Evolutionary conservation across 805 yeast genomes (phyloP).

Genomic region (Torulaspora quercuum): DNA sequence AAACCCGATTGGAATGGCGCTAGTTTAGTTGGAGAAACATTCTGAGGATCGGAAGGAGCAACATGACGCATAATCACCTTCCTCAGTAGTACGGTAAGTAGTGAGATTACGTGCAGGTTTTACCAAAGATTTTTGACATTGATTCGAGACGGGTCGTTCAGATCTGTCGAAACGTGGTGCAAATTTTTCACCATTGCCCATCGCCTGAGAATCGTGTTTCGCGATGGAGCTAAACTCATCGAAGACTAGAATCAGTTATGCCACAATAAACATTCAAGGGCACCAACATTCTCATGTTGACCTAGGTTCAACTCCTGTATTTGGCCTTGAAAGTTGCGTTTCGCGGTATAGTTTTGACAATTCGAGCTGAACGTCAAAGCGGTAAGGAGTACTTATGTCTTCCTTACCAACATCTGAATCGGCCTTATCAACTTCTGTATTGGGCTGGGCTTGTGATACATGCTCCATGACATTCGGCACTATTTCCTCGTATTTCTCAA

Average conservation of each 20-base stretch:
- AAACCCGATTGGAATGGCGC: neutral
- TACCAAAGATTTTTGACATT: neutral
- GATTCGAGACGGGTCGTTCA: neutral
- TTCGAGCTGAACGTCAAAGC: conserved; percentile 18
- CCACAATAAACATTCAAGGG: too few species aligned
- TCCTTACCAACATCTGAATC: too few species aligned
- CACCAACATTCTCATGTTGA: too few species aligned
- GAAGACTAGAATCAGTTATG: too few species aligned
- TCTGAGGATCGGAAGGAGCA: conserved; percentile 13
- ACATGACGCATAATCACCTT: conserved; percentile 8
- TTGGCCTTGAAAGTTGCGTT: too few species aligned
- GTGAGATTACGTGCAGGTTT: neutral
- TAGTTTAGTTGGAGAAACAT: conserved; percentile 16
- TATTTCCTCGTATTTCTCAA: conserved; percentile 5
- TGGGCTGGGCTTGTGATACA: conserved; percentile 1
- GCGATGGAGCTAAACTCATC: too few species aligned
- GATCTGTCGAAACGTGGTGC: neutral
- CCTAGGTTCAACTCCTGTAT: too few species aligned
- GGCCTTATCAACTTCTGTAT: too few species aligned
- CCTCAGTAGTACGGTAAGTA: neutral
- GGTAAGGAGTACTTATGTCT: neutral
- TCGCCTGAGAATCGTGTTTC: neutral
- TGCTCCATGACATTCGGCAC: conserved; percentile 6
- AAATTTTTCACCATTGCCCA: conserved; percentile 4
- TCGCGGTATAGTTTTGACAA: conserved; percentile 7